Evolutionary conservation across 2,329 filamentous ascomycete genomes (phyloP), one percentile per base, ranked within the genome.

Genomic region (Penicillium frequentans): DNA sequence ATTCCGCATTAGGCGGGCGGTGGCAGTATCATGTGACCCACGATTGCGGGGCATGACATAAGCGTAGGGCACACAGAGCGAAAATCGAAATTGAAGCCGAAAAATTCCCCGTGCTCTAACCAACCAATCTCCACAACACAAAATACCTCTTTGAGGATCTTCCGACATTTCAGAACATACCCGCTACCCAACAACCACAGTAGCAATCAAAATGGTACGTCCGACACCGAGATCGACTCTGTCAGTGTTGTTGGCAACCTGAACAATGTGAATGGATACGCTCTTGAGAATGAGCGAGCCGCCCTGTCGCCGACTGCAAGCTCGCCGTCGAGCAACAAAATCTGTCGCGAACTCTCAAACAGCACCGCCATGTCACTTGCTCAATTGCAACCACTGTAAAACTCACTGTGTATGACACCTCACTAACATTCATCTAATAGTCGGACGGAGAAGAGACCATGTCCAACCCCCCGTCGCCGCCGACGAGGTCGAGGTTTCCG

Each of bases 391-490:
- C 16, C 53, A 53, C 47, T 52, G 53, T 27, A 16, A 6, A 21
- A 35, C 33, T 9, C 35, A 52, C 5, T 52, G 37, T 42, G 19
- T 23, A 19, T 19, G 19, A 23, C 33, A 11, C 33, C 11, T 37
- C 43, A 42, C 67, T 68, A 65, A 70, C 64, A 54, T 27, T 23
- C 13, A 52, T 49, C 24, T 23, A 42, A 63, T 70, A 97, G 95
- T 98, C 93, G 92, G 93, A 98, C 92, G 93, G 93, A 98, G 95
- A 98, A 97, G 93, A 98, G 90, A 92, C 88, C 82, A 89, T 86
- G 81, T 87, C 88, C 81, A 74, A 73, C 73, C 72, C 90, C 77
- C 81, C 71, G 80, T 77, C 64, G 90, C 90, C 77, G 92, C 84
- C 75, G 86, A 88, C 73, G 95, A 97, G 86, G 93, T 98, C 81